Conservation (phyloP, 441 rosid species). For the Metrosideros polymorpha region DNA sequence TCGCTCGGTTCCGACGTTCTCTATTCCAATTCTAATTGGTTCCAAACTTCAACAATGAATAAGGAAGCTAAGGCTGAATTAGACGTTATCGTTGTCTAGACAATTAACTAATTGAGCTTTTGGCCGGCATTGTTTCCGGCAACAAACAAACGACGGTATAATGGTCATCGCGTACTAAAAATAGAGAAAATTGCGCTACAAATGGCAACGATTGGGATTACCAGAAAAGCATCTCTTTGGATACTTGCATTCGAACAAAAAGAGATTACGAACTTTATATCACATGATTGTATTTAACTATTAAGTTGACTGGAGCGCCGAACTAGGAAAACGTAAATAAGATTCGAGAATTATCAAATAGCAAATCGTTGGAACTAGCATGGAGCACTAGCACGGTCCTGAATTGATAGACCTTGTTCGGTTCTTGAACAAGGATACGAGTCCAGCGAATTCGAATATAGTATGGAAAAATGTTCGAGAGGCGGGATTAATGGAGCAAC, state of each 20-base stretch:
- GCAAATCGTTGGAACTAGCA: neutral
- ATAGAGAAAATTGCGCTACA: neutral
- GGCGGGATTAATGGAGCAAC: neutral
- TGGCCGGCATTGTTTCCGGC: neutral
- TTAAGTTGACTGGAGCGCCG: no score
- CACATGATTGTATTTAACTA: neutral
- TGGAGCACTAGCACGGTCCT: neutral
- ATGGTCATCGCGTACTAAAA: neutral
- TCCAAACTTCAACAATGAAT: neutral
- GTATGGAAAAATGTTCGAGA: neutral
- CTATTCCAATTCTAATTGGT: neutral
- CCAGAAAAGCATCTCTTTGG: neutral
- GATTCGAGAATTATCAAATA: neutral
- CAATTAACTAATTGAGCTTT: neutral
- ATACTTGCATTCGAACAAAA: neutral
- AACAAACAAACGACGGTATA: neutral
- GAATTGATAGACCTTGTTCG: neutral
- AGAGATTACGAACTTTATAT: neutral
- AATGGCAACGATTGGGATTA: neutral
- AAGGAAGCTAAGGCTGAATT: neutral
- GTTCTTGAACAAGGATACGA: neutral
- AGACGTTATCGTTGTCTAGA: neutral
- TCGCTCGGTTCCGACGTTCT: neutral
- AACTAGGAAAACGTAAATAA: no score
- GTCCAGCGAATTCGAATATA: neutral